Evolutionary conservation across 2,329 filamentous ascomycete genomes (phyloP).

Genomic region (Ophiostoma ulmi): DNA sequence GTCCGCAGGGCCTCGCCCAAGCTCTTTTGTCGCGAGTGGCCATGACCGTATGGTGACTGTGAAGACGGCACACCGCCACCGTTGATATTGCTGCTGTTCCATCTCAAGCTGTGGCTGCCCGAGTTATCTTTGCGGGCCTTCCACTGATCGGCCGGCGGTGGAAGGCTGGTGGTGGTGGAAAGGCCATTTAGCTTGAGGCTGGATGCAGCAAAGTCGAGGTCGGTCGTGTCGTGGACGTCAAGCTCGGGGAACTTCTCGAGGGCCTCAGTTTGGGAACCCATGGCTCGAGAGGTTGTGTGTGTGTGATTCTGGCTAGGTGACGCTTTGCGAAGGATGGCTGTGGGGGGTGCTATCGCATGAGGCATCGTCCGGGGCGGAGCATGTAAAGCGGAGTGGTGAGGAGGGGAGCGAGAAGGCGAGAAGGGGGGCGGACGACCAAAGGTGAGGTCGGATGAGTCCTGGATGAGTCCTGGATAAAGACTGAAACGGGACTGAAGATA

Average conservation of each 20-base stretch:
- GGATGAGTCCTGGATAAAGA: neutral
- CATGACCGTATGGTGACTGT: constrained; percentile 27
- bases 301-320: constrained; percentile 16
- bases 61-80: constrained; percentile 14
- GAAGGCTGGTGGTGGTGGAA: constrained; percentile 31
- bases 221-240: constrained; percentile 34
- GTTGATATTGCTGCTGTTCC: constrained; percentile 25
- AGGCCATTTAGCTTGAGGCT: constrained; percentile 32
- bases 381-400: neutral
- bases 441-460: neutral
- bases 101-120: constrained; percentile 35
- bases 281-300: constrained; percentile 12
- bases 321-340: constrained; percentile 18
- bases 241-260: constrained; percentile 58
- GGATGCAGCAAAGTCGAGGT: constrained; percentile 25
- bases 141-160: constrained; percentile 46
- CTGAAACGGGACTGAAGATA: neutral
- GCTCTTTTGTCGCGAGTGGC: constrained; percentile 75
- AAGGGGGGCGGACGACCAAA: neutral
- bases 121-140: constrained; percentile 51
- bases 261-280: constrained; percentile 27
- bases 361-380: constrained; percentile 22
- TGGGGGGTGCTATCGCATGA: constrained; percentile 23
- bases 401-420: neutral
- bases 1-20: constrained; percentile 81